Conservation (phyloP, 2,329 filamentous ascomycete genomes). For the Magnaporthiopsis rhizophila region DNA sequence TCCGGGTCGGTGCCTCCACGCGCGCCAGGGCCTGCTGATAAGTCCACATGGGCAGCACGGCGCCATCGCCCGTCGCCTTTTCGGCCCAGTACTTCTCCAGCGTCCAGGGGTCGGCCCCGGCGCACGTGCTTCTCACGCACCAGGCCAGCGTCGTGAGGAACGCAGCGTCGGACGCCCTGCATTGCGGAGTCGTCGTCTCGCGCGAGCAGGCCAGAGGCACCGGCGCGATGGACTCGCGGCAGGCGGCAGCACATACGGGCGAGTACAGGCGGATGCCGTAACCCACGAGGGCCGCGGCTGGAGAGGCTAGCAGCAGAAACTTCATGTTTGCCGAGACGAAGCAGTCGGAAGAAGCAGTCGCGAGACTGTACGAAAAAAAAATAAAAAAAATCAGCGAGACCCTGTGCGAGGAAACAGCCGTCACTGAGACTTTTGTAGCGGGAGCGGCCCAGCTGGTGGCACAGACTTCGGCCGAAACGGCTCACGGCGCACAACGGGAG, state of each 20-base stretch:
- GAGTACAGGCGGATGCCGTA: slow-evolving; percentile 1
- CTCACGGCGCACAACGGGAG: too few relatives aligned
- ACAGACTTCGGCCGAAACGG: too few relatives aligned
- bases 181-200: background rate
- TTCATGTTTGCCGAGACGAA: too few relatives aligned
- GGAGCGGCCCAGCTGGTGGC: too few relatives aligned
- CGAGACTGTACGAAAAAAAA: too few relatives aligned
- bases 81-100: slow-evolving; percentile 20
- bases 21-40: background rate
- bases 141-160: slow-evolving; percentile 21
- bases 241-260: slow-evolving; percentile 2
- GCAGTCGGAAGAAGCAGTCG: too few relatives aligned
- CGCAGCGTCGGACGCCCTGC: slow-evolving; percentile 13
- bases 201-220: background rate
- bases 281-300: background rate
- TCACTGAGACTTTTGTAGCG: too few relatives aligned
- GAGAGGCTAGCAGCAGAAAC: too few relatives aligned
- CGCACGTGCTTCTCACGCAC: slow-evolving; percentile 20
- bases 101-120: slow-evolving; percentile 11
- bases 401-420: too few relatives aligned
- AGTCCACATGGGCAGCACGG: background rate
- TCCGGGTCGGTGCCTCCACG: background rate
- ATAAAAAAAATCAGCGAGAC: too few relatives aligned
- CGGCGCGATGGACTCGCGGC: background rate
- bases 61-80: background rate